Evolutionary conservation across 2,329 filamentous ascomycete genomes (phyloP).

Genomic region (Pyricularia sp.): DNA sequence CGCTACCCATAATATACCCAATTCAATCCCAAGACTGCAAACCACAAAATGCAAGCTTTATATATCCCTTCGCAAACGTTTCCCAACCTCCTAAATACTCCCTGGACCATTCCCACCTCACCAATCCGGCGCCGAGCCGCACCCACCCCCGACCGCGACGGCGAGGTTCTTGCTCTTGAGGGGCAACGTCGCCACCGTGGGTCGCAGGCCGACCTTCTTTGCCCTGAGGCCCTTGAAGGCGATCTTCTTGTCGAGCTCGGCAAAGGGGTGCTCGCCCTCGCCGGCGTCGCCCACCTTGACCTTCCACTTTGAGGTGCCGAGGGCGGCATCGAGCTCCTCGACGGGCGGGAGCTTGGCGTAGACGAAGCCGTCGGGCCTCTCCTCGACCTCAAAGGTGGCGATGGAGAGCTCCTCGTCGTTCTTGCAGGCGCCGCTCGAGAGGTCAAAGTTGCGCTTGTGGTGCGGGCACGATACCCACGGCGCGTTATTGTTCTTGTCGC

Average conservation of each 20-base stretch:
- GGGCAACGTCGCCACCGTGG: conserved; percentile 16
- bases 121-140: conserved; percentile 38
- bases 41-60: too few relatives aligned
- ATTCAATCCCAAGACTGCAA: not conserved
- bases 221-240: conserved; percentile 32
- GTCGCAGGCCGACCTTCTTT: conserved; percentile 30
- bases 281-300: conserved; percentile 61
- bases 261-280: conserved; percentile 22
- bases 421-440: conserved; percentile 61
- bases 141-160: conserved; percentile 26
- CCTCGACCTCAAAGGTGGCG: conserved; percentile 71
- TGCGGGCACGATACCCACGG: conserved; percentile 84
- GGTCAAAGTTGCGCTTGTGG: conserved; percentile 84
- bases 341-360: conserved; percentile 74
- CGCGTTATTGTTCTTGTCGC: conserved; percentile 8
- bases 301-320: conserved; percentile 73
- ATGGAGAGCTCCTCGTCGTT: conserved; percentile 71
- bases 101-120: conserved; percentile 11
- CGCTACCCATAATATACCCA: not conserved
- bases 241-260: conserved; percentile 36
- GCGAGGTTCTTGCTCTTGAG: conserved; percentile 26
- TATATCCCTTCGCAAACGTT: not conserved
- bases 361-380: conserved; percentile 62
- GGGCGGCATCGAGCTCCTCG: conserved; percentile 67
- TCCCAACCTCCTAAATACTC: not conserved